Percentiles rank a stretch among this genome's conserved stretches.
Conservation (phyloP, 2,329 filamentous ascomycete species). For the Alternaria burnsii region DNA sequence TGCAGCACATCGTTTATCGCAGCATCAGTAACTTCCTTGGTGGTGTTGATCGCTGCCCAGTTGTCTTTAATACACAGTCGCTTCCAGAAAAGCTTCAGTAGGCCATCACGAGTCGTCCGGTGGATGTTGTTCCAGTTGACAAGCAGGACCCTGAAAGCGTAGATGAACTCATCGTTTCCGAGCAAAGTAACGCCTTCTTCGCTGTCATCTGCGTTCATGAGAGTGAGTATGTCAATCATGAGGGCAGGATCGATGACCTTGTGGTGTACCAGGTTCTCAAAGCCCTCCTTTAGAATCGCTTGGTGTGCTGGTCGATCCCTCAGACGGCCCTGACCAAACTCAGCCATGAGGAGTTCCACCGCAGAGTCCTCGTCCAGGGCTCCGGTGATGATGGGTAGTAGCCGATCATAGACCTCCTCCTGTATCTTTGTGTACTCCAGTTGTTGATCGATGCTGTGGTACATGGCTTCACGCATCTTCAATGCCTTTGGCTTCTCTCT, state of each 20-base stretch:
- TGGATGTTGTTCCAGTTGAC: slow-evolving; percentile 63
- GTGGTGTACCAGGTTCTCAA: slow-evolving; percentile 75
- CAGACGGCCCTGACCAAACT: slow-evolving; percentile 63
- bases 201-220: slow-evolving; percentile 68
- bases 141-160: slow-evolving; percentile 70
- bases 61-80: slow-evolving; percentile 84
- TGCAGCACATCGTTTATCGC: slow-evolving; percentile 69
- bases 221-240: slow-evolving; percentile 79
- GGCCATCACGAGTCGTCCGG: slow-evolving; percentile 55
- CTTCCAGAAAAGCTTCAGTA: slow-evolving; percentile 80
- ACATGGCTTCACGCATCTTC: slow-evolving; percentile 49
- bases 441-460: slow-evolving; percentile 62
- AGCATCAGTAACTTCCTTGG: slow-evolving; percentile 74
- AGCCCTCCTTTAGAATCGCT: slow-evolving; percentile 73
- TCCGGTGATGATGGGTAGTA: slow-evolving; percentile 71
- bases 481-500: slow-evolving; percentile 47
- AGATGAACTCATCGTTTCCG: slow-evolving; percentile 72
- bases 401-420: slow-evolving; percentile 74
- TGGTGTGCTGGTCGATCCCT: slow-evolving; percentile 72
- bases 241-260: slow-evolving; percentile 68
- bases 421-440: slow-evolving; percentile 80
- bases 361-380: slow-evolving; percentile 84
- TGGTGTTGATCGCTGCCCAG: slow-evolving; percentile 82
- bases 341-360: slow-evolving; percentile 76
- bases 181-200: slow-evolving; percentile 52